These are phyloP conservation scores for Yarrowia porcina DNA, from an alignment of 805 yeast species.

Conservation along the genomic window DNA sequence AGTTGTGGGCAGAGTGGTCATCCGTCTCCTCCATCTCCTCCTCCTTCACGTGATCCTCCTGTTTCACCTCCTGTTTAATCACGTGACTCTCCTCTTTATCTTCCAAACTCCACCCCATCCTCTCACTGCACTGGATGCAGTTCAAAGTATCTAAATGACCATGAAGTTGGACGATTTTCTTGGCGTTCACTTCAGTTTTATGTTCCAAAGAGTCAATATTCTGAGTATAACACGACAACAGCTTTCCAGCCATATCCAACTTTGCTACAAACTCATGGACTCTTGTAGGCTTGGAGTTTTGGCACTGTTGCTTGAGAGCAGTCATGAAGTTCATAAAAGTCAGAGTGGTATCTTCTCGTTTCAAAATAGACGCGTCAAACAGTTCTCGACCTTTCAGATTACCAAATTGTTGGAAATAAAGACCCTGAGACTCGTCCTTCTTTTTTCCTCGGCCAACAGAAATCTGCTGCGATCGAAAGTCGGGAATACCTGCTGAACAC, in stretches of 20 bases:
- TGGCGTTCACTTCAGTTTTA: conserved; percentile 60
- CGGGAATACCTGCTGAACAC: conserved; percentile 93
- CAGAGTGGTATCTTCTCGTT: conserved; percentile 60
- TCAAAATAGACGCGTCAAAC: conserved; percentile 80
- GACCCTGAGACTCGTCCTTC: conserved; percentile 8
- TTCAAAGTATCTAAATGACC: conserved; percentile 77
- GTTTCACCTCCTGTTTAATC: conserved; percentile 56
- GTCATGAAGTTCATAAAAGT: conserved; percentile 92
- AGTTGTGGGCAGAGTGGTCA: not conserved
- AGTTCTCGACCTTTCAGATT: conserved; percentile 76
- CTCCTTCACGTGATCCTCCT: conserved; percentile 46
- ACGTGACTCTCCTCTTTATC: conserved; percentile 45
- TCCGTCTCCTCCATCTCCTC: too few relatives aligned
- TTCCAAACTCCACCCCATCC: conserved; percentile 48
- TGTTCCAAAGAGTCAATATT: conserved; percentile 86
- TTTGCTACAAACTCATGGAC: conserved; percentile 73
- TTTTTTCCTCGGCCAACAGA: not conserved
- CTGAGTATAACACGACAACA: conserved; percentile 87
- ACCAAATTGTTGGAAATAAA: conserved; percentile 14
- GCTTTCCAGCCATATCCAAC: conserved; percentile 58
- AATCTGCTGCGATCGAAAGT: conserved; percentile 7
- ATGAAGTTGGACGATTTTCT: conserved; percentile 84
- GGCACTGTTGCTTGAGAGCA: conserved; percentile 60
- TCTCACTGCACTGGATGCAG: conserved; percentile 65
- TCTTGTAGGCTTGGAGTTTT: conserved; percentile 71